Percentiles rank a stretch among this genome's conserved stretches.
Conservation (phyloP, 352 stramenopile genomes). For the Chrysophaeum taylorii region DNA sequence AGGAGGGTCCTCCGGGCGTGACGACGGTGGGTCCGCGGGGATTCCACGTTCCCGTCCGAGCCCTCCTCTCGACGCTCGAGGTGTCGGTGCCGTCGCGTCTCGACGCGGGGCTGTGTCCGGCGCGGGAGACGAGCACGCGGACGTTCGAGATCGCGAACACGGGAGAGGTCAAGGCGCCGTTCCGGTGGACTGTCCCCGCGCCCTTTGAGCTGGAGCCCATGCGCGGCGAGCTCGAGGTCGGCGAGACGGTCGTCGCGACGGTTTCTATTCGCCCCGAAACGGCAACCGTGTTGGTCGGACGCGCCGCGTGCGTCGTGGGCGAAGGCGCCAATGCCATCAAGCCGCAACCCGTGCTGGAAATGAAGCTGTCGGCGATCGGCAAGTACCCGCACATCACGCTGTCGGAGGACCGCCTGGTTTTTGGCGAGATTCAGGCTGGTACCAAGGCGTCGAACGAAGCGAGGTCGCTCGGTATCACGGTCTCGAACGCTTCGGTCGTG, state of each 20-base stretch:
- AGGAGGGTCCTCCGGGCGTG: constrained; percentile 54
- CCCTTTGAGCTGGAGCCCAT: constrained; percentile 66
- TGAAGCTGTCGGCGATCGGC: constrained; percentile 46
- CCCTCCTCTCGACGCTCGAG: constrained; percentile 58
- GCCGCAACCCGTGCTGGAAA: constrained; percentile 30
- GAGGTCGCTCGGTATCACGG: too few species aligned
- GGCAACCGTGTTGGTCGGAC: constrained; percentile 70
- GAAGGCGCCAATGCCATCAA: constrained; percentile 39
- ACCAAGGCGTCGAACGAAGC: constrained; percentile 35
- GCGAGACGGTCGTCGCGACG: constrained; percentile 50
- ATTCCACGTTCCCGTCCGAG: constrained; percentile 67
- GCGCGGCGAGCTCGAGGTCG: constrained; percentile 52
- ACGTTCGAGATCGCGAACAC: constrained; percentile 65
- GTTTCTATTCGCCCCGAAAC: constrained; percentile 54
- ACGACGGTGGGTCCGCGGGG: constrained; percentile 45
- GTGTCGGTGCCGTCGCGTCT: constrained; percentile 50
- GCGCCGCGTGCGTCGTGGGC: constrained; percentile 39
- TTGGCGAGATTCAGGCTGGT: constrained; percentile 66
- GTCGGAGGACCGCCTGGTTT: constrained; percentile 63
- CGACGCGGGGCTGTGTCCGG: constrained; percentile 74
- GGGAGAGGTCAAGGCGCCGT: constrained; percentile 66
- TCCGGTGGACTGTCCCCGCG: constrained; percentile 62
- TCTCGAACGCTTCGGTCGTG: constrained; percentile 76
- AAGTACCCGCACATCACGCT: constrained; percentile 73
- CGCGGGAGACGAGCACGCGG: constrained; percentile 57